phyloP scores from a whole-genome alignment of 352 stramenopile genomes.

The Blastocystis sp. region DNA sequence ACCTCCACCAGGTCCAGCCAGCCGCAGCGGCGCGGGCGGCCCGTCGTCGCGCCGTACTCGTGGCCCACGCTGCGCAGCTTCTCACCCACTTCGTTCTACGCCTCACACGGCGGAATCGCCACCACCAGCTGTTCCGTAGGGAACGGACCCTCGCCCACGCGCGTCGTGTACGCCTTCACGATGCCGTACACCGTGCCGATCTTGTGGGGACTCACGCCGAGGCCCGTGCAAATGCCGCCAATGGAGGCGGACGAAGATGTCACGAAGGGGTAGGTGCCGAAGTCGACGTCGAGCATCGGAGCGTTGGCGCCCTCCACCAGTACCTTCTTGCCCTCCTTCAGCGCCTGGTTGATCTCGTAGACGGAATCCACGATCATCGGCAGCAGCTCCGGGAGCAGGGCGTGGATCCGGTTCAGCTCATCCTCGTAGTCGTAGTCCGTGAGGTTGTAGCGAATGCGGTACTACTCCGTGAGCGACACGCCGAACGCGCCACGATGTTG shows the following conservation, averaged over 20 bases:
- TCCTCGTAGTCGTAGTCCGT: constrained; percentile 79
- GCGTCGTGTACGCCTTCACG: constrained; percentile 98
- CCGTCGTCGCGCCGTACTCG: constrained; percentile 93
- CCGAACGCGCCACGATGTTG: constrained; percentile 12
- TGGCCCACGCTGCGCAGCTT: constrained; percentile 85
- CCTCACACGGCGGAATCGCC: too few species aligned
- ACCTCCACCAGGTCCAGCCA: constrained; percentile 90
- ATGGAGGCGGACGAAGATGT: constrained; percentile 96
- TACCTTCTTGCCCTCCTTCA: constrained; percentile 90
- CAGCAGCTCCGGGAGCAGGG: constrained; percentile 77
- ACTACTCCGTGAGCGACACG: constrained; percentile 4
- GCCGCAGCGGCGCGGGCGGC: constrained; percentile 90
- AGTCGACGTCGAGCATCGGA: constrained; percentile 99
- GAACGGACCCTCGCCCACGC: constrained; percentile 96
- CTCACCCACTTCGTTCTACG: constrained; percentile 77
- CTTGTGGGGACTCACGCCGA: constrained; percentile 73
- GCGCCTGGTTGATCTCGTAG: constrained; percentile 90
- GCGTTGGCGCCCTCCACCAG: constrained; percentile 97
- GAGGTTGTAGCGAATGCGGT: constrained; percentile 75
- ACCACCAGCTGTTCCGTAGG: constrained; percentile 87
- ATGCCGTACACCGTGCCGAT: constrained; percentile 91
- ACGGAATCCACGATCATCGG: constrained; percentile 90
- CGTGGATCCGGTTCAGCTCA: constrained; percentile 82
- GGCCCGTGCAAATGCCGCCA: constrained; percentile 88
- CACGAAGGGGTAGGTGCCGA: constrained; percentile 98